Conservation (phyloP, 257 asterid genomes). For the Solanum etuberosum region DNA sequence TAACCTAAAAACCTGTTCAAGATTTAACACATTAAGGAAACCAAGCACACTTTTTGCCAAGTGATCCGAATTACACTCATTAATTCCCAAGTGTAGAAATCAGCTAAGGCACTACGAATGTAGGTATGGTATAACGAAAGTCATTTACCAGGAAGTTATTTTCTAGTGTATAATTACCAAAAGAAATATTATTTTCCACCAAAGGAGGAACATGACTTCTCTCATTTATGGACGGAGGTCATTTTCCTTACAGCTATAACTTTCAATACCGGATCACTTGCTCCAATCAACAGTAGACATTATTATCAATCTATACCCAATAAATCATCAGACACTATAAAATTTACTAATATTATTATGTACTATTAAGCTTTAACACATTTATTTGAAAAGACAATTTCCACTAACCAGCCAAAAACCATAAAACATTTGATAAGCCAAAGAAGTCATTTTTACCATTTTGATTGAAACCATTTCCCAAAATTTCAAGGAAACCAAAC, state of each 20-base stretch:
- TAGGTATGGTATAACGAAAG: neutral
- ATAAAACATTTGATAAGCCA: neutral
- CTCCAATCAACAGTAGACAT: neutral
- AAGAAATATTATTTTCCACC: neutral
- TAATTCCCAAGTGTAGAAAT: neutral
- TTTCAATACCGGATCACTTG: neutral
- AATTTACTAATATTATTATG: neutral
- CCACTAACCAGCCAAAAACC: neutral
- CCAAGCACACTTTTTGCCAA: neutral
- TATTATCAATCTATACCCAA: neutral
- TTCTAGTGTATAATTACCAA: neutral
- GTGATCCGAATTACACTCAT: neutral
- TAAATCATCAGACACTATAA: neutral
- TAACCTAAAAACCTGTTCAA: neutral
- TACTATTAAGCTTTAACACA: neutral
- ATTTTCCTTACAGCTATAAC: neutral
- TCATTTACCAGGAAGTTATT: neutral
- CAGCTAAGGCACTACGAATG: neutral
- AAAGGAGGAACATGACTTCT: neutral
- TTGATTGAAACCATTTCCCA: neutral
- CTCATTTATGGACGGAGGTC: neutral
- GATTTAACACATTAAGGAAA: neutral
- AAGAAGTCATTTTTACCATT: neutral
- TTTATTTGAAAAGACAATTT: neutral
- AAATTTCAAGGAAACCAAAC: neutral